Evolutionary conservation across 495 filamentous ascomycete genomes (phyloP), one percentile per base, ranked within the genome.

Genomic region (Aspergillus affinis): DNA sequence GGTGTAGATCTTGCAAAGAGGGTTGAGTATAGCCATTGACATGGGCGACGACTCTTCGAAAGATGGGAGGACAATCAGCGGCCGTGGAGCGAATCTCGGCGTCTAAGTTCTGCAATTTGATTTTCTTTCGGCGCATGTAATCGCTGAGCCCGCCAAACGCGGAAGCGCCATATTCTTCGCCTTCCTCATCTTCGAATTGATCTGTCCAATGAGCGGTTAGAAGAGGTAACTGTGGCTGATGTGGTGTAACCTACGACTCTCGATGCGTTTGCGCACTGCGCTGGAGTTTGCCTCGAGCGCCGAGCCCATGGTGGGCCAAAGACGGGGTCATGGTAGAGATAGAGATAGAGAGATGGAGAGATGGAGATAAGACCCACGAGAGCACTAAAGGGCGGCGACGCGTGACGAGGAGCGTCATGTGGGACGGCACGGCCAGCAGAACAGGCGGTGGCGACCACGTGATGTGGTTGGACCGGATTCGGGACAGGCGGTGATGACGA

Each of bases 21-120:
- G 94, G 94, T 62, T 96, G 91, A 0, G 93, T 97, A 67, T 97
- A 97, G 26, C 94, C 93, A 63, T 91, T 93, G 26, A 97, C 88
- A 75, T 94, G 88, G 2, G 90, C 91, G 15, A 96, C 90, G 8
- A 97, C 78, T 3, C 91, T 91, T 51, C 88, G 89, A 73, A 98
- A 98, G 48, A 98, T 91, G 32, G 84, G 85, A 9, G 91, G 89
- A 56, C 88, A 91, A 61, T 87, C 87, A 0, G 66, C 59, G 8
- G 86, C 82, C 0, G 84, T 78, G 8, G 84, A 78, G 58, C 92
- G 88, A 19, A 96, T 76, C 63, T 96, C 84, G 5, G 86, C 86
- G 71, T 98, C 93, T 52, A 92, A 84, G 63, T 97, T 97, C 70
- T 97, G 94, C 6, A 98, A 80, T 65, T 98, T 98, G 67, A 93